Percentiles rank a stretch among this genome's conserved stretches.
phyloP scores from a whole-genome alignment of 176 grass and related monocot genomes.

The Puya raimondii region DNA sequence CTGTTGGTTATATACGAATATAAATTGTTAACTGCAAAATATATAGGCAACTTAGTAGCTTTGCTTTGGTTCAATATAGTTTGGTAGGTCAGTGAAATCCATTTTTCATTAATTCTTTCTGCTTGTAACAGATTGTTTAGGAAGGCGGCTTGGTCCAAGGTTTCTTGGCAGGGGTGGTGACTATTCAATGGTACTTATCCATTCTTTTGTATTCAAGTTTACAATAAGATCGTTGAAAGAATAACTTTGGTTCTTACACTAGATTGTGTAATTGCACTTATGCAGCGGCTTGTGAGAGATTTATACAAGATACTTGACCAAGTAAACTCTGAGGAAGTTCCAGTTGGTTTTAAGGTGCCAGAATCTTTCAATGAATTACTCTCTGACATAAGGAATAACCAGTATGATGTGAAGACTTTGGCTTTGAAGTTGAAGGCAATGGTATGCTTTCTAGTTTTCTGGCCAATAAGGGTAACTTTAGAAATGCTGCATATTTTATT shows the following conservation, averaged over 20 bases:
- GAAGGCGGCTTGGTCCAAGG: conserved; percentile 67
- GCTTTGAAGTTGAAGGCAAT: conserved; percentile 64
- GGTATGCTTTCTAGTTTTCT: conserved; percentile 27
- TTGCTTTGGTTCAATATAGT: not conserved
- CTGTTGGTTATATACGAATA: not conserved
- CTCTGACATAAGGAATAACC: conserved; percentile 72
- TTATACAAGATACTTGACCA: conserved; percentile 69
- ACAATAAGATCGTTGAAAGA: not conserved
- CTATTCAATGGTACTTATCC: conserved; percentile 61
- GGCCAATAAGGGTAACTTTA: not conserved
- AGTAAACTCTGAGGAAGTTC: conserved; percentile 55
- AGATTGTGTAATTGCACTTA: conserved; percentile 15
- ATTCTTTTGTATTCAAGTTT: conserved; percentile 2
- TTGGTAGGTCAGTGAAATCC: not conserved
- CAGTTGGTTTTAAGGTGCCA: conserved; percentile 56
- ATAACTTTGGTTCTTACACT: conserved; percentile 20
- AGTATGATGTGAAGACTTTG: conserved; percentile 85
- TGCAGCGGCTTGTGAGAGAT: conserved; percentile 78
- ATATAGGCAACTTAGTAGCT: not conserved
- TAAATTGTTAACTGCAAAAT: no score
- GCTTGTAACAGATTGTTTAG: conserved; percentile 74
- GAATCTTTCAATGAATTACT: conserved; percentile 87
- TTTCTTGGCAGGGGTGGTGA: conserved; percentile 75
- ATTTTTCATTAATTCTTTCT: conserved; percentile 24
- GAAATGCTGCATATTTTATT: not conserved